A percentile compares a stretch with the other conserved stretches of the same genome.
These are phyloP conservation scores for Cryptococcus sp. DNA, from an alignment of 1,284 basidiomycete species.

Conservation along the genomic window DNA sequence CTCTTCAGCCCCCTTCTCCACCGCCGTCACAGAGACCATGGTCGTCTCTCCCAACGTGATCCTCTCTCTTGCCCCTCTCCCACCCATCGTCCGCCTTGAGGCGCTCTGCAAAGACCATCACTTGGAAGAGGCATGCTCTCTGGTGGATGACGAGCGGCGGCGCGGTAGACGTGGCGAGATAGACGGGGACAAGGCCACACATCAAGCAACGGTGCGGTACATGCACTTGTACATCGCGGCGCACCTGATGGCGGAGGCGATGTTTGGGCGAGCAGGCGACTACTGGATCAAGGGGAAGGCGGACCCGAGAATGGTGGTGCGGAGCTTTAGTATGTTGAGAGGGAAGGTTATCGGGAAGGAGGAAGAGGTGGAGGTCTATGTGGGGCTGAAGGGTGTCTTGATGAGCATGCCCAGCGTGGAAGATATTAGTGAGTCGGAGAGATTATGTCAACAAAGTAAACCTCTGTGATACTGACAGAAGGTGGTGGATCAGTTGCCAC, in stretches of 20 bases:
- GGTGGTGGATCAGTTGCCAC: conserved; percentile 29
- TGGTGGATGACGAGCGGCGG: conserved; percentile 47
- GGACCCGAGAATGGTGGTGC: conserved; percentile 48
- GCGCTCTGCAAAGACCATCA: conserved; percentile 40
- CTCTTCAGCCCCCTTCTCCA: conserved; percentile 30
- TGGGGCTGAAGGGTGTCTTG: conserved; percentile 43
- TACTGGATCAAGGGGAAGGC: conserved; percentile 45
- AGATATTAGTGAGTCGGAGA: conserved; percentile 46
- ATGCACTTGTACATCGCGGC: conserved; percentile 50
- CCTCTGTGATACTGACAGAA: not conserved
- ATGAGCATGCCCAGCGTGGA: conserved; percentile 39
- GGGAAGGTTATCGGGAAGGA: conserved; percentile 43
- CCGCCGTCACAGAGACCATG: conserved; percentile 45
- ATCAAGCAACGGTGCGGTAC: conserved; percentile 28
- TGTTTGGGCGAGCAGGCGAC: conserved; percentile 50
- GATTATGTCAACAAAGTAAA: not conserved
- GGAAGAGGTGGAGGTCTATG: conserved; percentile 46
- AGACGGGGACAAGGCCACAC: conserved; percentile 45
- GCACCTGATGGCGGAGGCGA: conserved; percentile 42
- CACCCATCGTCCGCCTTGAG: conserved; percentile 44
- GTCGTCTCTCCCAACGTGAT: conserved; percentile 47
- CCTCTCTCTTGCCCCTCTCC: conserved; percentile 45
- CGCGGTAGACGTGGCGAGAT: conserved; percentile 42
- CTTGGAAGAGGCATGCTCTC: conserved; percentile 45
- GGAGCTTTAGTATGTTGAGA: conserved; percentile 46